Conservation (phyloP, 1,284 basidiomycete genomes). For the Vanrija sp. region DNA sequence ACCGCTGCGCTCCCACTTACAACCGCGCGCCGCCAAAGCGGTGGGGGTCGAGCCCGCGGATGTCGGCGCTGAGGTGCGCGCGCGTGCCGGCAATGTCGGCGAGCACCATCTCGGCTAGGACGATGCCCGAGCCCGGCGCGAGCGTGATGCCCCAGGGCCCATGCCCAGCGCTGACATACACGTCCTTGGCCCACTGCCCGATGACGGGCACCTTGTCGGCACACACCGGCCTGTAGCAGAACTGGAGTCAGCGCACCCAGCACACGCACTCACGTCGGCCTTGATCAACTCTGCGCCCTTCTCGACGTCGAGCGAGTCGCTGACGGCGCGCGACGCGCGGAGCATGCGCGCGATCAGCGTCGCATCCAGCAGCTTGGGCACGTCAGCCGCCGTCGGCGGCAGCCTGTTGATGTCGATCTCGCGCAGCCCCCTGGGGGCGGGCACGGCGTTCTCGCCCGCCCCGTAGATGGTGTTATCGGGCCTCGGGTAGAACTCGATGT, state of each 20-base stretch:
- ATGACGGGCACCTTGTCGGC: conserved; percentile 12
- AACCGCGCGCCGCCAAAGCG: conserved; percentile 1
- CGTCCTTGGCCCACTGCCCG: conserved; percentile 7
- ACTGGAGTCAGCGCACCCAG: not conserved
- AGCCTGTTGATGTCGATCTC: conserved; percentile 9
- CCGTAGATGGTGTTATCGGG: conserved; percentile 10
- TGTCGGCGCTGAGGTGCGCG: conserved; percentile 6
- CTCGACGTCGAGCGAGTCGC: conserved; percentile 3
- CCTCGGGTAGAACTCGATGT: conserved; percentile 16
- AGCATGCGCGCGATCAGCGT: conserved; percentile 12
- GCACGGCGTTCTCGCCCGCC: conserved; percentile 12
- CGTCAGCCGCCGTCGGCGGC: conserved; percentile 3
- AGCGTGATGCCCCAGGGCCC: conserved; percentile 18
- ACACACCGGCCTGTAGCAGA: conserved; percentile 15
- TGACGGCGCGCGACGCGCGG: conserved; percentile 4
- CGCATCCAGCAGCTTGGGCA: conserved; percentile 2
- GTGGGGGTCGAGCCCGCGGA: conserved; percentile 7
- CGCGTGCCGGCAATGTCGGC: conserved; percentile 1
- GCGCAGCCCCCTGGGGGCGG: conserved; percentile 1
- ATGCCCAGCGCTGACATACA: conserved; percentile 8
- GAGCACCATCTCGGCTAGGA: conserved; percentile 6
- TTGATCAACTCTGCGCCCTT: conserved; percentile 10
- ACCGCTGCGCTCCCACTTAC: no score
- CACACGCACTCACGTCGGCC: conserved; percentile 6
- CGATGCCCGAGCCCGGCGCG: conserved; percentile 8